These are phyloP conservation scores for Pythium volutum DNA, from an alignment of 352 stramenopile species.

Conservation along the genomic window DNA sequence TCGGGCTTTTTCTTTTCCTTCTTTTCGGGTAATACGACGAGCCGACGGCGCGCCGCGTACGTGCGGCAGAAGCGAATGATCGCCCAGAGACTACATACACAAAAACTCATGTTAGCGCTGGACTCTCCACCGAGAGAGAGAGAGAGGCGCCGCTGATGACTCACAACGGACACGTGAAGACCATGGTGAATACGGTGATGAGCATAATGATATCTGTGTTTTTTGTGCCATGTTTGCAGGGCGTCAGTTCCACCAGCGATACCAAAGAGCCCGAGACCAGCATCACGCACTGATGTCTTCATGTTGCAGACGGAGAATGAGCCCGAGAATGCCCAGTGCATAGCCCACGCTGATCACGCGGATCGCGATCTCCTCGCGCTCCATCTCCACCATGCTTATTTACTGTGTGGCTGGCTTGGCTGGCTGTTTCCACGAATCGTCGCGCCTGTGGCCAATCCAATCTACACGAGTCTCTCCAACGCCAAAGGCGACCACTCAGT, in stretches of 20 bases:
- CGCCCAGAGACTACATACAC: constrained; percentile 52
- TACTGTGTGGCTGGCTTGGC: background rate
- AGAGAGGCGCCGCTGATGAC: no score
- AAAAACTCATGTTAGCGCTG: background rate
- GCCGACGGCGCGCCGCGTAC: constrained; percentile 43
- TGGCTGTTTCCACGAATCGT: constrained; percentile 1
- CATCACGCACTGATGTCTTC: constrained; percentile 45
- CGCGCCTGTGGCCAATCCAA: background rate
- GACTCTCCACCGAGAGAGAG: background rate
- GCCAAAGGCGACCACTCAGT: background rate
- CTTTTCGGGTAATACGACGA: constrained; percentile 65
- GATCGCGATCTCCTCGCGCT: constrained; percentile 72
- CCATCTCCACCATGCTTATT: constrained; percentile 31
- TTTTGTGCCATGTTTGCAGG: no score
- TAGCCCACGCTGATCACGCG: constrained; percentile 54
- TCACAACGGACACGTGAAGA: constrained; percentile 80
- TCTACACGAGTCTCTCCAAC: background rate
- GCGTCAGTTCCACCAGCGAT: background rate
- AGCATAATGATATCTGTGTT: constrained; percentile 81
- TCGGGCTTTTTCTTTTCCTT: constrained; percentile 75
- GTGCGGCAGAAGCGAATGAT: constrained; percentile 74
- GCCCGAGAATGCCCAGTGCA: constrained; percentile 45
- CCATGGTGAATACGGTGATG: constrained; percentile 76
- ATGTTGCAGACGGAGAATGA: constrained; percentile 52
- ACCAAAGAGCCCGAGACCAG: background rate